Percentiles rank a stretch among this genome's conserved stretches.
Conservation (phyloP, 805 yeast species). For the Groenewaldozyma tartarivorans region DNA sequence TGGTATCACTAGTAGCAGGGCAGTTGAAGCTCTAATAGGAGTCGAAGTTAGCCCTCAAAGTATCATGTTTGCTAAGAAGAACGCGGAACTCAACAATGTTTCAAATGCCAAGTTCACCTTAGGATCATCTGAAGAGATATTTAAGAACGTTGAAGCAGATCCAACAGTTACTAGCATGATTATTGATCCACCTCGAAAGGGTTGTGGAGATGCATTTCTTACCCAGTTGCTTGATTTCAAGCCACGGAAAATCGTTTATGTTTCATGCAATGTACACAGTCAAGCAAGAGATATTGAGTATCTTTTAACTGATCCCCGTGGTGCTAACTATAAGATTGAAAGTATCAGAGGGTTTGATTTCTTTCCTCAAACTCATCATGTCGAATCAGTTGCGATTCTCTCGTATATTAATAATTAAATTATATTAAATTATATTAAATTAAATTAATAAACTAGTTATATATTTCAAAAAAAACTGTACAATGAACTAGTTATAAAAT, state of each 20-base stretch:
- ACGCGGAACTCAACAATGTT: slow-evolving; percentile 68
- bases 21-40: slow-evolving; percentile 80
- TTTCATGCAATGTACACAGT: slow-evolving; percentile 94
- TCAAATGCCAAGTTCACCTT: slow-evolving; percentile 74
- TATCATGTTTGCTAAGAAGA: slow-evolving; percentile 74
- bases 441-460: neutral
- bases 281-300: slow-evolving; percentile 92
- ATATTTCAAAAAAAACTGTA: neutral
- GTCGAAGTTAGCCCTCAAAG: slow-evolving; percentile 91
- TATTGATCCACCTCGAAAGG: slow-evolving; percentile 95
- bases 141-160: slow-evolving; percentile 56
- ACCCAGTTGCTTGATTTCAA: slow-evolving; percentile 73
- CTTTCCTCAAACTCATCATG: slow-evolving; percentile 92
- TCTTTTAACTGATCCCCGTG: slow-evolving; percentile 55
- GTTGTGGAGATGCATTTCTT: slow-evolving; percentile 83
- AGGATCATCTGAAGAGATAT: slow-evolving; percentile 88
- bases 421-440: slow-evolving; percentile 1
- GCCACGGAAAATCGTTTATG: slow-evolving; percentile 85
- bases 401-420: neutral
- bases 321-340: slow-evolving; percentile 56
- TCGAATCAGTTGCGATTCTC: slow-evolving; percentile 80
- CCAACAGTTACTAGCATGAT: slow-evolving; percentile 74
- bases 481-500: neutral
- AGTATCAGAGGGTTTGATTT: slow-evolving; percentile 91
- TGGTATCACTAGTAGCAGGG: slow-evolving; percentile 72